phyloP scores from a whole-genome alignment of 2,329 filamentous ascomycete species.

The Colletotrichum sp. region DNA sequence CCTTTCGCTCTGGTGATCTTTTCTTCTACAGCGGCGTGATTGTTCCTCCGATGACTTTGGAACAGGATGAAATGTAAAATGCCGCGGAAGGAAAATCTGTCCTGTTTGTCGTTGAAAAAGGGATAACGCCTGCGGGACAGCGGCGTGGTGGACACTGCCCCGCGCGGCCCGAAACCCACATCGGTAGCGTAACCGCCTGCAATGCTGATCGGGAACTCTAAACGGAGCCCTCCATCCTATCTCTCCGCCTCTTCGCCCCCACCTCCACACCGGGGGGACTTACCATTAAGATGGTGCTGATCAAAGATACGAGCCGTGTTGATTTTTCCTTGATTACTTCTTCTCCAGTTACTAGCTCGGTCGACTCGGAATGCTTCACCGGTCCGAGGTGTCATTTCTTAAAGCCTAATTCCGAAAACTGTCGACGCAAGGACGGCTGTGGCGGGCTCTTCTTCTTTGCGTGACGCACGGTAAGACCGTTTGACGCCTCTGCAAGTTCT shows the following conservation, averaged over 20 bases:
- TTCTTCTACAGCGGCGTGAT: background rate
- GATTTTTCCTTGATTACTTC: too few relatives aligned
- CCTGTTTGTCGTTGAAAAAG: background rate
- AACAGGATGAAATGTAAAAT: background rate
- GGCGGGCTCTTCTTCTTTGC: background rate
- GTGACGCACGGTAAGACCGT: background rate
- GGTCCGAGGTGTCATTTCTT: background rate
- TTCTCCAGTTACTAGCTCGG: background rate
- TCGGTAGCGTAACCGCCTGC: background rate
- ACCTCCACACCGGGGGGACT: background rate
- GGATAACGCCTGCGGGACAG: background rate
- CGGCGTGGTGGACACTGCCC: background rate
- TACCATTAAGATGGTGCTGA: background rate
- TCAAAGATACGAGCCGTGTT: background rate
- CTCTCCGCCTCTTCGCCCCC: background rate
- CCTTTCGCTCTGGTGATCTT: background rate
- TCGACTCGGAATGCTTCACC: background rate
- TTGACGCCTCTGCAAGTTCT: background rate
- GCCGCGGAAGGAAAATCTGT: background rate
- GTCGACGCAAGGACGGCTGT: background rate
- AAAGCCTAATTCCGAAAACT: background rate
- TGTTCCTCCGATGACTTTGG: background rate
- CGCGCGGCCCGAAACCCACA: slow-evolving; percentile 2
- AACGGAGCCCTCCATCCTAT: background rate
- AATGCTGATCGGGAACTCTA: background rate